phyloP scores from a whole-genome alignment of 2,329 filamentous ascomycete species.

The Aureobasidium namibiae region DNA sequence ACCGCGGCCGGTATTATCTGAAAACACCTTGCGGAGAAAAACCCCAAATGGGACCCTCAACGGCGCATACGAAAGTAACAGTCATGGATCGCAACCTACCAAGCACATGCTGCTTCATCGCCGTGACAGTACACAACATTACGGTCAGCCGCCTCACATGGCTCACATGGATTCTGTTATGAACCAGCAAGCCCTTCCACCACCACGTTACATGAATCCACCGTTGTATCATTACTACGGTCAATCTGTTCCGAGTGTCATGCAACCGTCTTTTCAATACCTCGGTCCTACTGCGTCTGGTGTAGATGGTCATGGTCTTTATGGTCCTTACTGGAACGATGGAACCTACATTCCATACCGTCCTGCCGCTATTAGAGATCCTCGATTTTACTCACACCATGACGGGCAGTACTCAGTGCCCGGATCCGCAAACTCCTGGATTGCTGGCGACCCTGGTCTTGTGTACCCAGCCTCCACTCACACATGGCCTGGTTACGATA shows the following conservation, averaged over 20 bases:
- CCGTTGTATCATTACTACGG: slow-evolving; percentile 21
- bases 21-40: slow-evolving; percentile 81
- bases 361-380: slow-evolving; percentile 49
- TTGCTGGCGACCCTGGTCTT: background rate
- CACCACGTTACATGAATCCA: slow-evolving; percentile 10
- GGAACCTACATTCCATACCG: slow-evolving; percentile 54
- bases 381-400: slow-evolving; percentile 33
- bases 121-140: background rate
- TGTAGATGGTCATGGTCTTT: slow-evolving; percentile 46
- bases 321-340: slow-evolving; percentile 57
- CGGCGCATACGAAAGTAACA: slow-evolving; percentile 79
- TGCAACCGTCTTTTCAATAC: slow-evolving; percentile 52
- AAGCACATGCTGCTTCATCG: slow-evolving; percentile 74
- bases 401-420: slow-evolving; percentile 13
- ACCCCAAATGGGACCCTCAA: slow-evolving; percentile 91
- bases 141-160: slow-evolving; percentile 21
- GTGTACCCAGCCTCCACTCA: background rate
- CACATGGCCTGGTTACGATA: background rate
- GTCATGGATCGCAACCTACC: slow-evolving; percentile 32
- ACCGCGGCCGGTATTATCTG: slow-evolving; percentile 26
- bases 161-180: slow-evolving; percentile 54
- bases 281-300: slow-evolving; percentile 52
- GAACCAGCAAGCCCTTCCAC: slow-evolving; percentile 42
- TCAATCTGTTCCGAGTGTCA: slow-evolving; percentile 49
- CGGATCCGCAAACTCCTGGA: background rate